Conservation (phyloP, 495 filamentous ascomycete genomes). For the Penicillium malachiteum region DNA sequence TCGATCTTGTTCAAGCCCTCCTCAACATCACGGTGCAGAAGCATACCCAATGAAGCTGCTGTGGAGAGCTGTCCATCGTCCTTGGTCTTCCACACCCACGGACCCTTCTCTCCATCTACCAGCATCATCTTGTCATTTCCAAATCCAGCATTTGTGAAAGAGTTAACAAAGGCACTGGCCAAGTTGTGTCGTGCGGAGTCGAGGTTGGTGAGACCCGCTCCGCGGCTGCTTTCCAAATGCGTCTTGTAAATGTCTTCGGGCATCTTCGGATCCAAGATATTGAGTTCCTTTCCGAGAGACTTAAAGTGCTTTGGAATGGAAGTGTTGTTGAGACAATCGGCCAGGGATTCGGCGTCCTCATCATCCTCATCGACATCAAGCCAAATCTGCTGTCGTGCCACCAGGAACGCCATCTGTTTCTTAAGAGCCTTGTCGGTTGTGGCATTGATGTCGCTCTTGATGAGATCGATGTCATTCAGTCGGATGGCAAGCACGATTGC, state of each 20-base stretch:
- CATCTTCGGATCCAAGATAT: conserved; percentile 93
- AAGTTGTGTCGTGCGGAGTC: conserved; percentile 96
- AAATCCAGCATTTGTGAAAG: conserved; percentile 93
- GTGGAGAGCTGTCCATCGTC: conserved; percentile 97
- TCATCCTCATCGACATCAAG: conserved; percentile 63
- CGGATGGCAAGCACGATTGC: conserved; percentile 93
- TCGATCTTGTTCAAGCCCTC: conserved; percentile 87
- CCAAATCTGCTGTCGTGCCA: conserved; percentile 87
- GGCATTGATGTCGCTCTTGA: conserved; percentile 72
- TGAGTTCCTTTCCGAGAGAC: conserved; percentile 88
- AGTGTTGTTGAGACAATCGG: conserved; percentile 81
- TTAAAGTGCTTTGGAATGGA: conserved; percentile 91
- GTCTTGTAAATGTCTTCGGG: conserved; percentile 99
- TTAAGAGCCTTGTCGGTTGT: conserved; percentile 79
- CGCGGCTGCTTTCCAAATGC: conserved; percentile 90
- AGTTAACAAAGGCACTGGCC: conserved; percentile 94
- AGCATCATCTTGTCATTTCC: conserved; percentile 98
- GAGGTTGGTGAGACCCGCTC: conserved; percentile 86
- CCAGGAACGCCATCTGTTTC: conserved; percentile 92
- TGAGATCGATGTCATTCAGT: conserved; percentile 80
- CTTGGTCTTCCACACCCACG: conserved; percentile 99
- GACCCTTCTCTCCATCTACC: conserved; percentile 70
- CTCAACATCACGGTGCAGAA: conserved; percentile 89
- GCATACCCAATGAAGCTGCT: conserved; percentile 84
- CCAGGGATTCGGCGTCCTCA: conserved; percentile 68